Evolutionary conservation across 164 flowering plant genomes (phyloP), one percentile per base, ranked within the genome.

Genomic region (Berberis thunbergii): DNA sequence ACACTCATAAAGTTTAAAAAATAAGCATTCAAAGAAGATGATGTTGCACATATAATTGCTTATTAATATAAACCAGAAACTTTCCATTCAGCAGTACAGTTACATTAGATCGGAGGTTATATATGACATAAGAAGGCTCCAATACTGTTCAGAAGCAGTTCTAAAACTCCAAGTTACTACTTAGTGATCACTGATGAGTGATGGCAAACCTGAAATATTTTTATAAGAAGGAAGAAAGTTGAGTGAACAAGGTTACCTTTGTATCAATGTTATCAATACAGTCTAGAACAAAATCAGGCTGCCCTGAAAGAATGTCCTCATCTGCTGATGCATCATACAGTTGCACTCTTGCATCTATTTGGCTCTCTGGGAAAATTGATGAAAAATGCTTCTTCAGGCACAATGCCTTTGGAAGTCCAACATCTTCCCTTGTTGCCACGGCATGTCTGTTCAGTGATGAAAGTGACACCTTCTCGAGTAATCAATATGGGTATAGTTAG

Each of bases 201-300:
- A 26, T 26, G 26, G 0, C 26, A 26, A 0, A 26, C 0, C 26
- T 26, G 26, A 26, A 26, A 26, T 26, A 26, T 26, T 26, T 26
- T 26, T 26, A 26, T 26, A 26, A 26, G 26, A 26, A 26, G 26
- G 26, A 26, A 26, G 26, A 7, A 52, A 10, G n/a, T 52, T 12
- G 43, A 39, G 43, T 44, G n/a, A 58, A 40, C 9, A 43, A 48
- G 42, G 41, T 0, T 76, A 92, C 98, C 94, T 94, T 94, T 7
- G 99, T 91, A 70, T 94, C 97, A 59, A 94, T 86, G 74, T 94
- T 94, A 75, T 94, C 99, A 72, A 94, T 94, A 83, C 99, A 94
- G 74, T 94, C 99, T 69, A 91, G 75, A 62, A 94, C 99, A 80
- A 87, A 94, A 79, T 91, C 99, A 64, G 99, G 99, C 60, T 78